Evolutionary conservation across 345 rosid species (phyloP), one percentile per base, ranked within the genome.

Genomic region (Geranium rotundifolium): DNA sequence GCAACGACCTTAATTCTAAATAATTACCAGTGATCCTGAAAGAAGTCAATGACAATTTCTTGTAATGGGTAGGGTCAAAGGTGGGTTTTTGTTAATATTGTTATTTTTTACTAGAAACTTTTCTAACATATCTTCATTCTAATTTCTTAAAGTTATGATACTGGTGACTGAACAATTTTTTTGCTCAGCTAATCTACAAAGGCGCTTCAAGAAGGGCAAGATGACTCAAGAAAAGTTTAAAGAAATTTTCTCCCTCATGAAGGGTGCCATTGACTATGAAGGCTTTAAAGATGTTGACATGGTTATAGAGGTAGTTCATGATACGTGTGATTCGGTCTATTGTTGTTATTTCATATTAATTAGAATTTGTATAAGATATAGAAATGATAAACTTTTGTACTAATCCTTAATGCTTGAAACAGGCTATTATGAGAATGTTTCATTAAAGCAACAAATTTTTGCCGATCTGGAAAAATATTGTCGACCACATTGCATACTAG

Each of bases 401-500:
- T 56, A 23, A n/a, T 56, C 12, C 19, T n/a, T 56, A 1, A 23
- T 57, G 5, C 18, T 16, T 2, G 16, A 19, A 29, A 15, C 30
- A 8, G 15, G 9, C 10, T 8, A 6, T 19, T 7, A 15, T 66
- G 99, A 90, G 83, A 81, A 90, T 56, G 63, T 90, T 69, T 79
- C 92, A 55, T 62, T 95, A 85, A 95, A 95, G 90, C 97, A 95
- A 76, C 86, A 95, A 73, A 95, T 95, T 56, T 95, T 95, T 79
- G 69, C 76, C 67, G 97, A 95, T 72, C 96, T 90, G 29, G 99
- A 95, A 77, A 90, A 80, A 72, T 80, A 78, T 73, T 95, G 99
- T 63, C 92, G 85, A 52, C 86, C 85, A 58, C 85, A 86, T 75
- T 95, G 99, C 72, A 82, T 95, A 60, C 89, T 95, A 59, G 87